A percentile compares a stretch with the other conserved stretches of the same genome.
Conservation (phyloP, 2,329 filamentous ascomycete genomes). For the Colletotrichum chlorophyti region DNA sequence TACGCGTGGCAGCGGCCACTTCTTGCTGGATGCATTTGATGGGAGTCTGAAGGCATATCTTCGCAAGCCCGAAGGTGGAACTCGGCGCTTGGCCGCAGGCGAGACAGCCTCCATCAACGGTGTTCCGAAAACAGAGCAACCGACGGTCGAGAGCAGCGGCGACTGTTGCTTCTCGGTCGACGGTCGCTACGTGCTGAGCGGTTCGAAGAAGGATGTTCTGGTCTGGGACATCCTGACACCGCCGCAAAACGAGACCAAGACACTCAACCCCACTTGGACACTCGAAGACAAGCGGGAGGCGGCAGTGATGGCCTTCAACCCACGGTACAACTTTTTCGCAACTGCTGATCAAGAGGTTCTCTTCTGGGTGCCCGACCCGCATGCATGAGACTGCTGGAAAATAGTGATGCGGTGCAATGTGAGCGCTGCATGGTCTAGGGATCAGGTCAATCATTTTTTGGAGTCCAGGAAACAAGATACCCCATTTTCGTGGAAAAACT, state of each 20-base stretch:
- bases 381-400: slow-evolving; percentile 45
- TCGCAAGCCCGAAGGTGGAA: slow-evolving; percentile 61
- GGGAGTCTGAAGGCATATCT: slow-evolving; percentile 80
- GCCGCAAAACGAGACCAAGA: slow-evolving; percentile 57
- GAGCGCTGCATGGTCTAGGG: background rate
- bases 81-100: slow-evolving; percentile 59
- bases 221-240: slow-evolving; percentile 83
- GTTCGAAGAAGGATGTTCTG: slow-evolving; percentile 75
- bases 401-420: background rate
- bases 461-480: slow-evolving; percentile 26
- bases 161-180: slow-evolving; percentile 92
- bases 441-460: slow-evolving; percentile 2
- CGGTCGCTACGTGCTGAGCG: slow-evolving; percentile 86
- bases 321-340: slow-evolving; percentile 88
- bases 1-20: slow-evolving; percentile 85
- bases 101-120: slow-evolving; percentile 48
- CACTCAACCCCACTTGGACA: slow-evolving; percentile 68
- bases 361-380: slow-evolving; percentile 78
- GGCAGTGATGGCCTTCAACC: slow-evolving; percentile 86
- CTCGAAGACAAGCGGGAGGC: slow-evolving; percentile 72
- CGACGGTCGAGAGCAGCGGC: slow-evolving; percentile 64
- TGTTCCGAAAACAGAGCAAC: slow-evolving; percentile 51
- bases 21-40: slow-evolving; percentile 91
- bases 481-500: background rate
- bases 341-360: slow-evolving; percentile 85